These are phyloP conservation scores for Fusarium metavorans DNA, from an alignment of 2,329 filamentous ascomycete species.

Conservation along the genomic window DNA sequence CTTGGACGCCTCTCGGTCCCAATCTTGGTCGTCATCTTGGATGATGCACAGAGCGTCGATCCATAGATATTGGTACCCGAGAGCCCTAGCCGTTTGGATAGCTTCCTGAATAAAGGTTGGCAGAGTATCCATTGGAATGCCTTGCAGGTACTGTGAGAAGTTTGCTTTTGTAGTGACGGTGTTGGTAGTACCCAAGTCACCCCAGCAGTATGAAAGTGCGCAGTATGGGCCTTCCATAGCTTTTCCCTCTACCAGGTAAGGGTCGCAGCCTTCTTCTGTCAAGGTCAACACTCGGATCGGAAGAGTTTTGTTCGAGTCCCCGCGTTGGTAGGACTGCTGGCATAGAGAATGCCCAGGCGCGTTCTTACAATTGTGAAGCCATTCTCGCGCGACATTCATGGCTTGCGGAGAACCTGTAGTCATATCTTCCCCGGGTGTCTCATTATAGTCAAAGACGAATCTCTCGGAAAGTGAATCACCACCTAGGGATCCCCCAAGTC, in stretches of 20 bases:
- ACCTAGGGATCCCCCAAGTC: neutral
- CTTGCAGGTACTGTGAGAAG: neutral
- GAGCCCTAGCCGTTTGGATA: neutral
- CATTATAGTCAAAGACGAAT: neutral
- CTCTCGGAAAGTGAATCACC: neutral
- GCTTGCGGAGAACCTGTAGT: neutral
- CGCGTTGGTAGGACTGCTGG: neutral
- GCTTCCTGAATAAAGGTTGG: neutral
- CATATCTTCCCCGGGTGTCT: neutral
- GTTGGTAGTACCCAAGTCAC: neutral
- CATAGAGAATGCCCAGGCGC: neutral
- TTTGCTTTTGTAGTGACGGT: neutral
- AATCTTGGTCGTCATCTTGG: neutral
- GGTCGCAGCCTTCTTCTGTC: neutral
- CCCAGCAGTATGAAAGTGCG: neutral
- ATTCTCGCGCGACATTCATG: neutral
- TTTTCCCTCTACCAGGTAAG: neutral
- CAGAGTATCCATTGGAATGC: neutral
- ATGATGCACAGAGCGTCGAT: neutral
- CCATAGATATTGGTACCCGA: neutral
- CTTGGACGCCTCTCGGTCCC: neutral
- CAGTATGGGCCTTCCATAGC: neutral
- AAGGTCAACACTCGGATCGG: neutral
- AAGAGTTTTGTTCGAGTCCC: neutral
- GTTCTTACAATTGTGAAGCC: neutral